A percentile compares a stretch with the other conserved stretches of the same genome.
Conservation (phyloP, 352 stramenopile species). For the Phytophthora fragariae region DNA sequence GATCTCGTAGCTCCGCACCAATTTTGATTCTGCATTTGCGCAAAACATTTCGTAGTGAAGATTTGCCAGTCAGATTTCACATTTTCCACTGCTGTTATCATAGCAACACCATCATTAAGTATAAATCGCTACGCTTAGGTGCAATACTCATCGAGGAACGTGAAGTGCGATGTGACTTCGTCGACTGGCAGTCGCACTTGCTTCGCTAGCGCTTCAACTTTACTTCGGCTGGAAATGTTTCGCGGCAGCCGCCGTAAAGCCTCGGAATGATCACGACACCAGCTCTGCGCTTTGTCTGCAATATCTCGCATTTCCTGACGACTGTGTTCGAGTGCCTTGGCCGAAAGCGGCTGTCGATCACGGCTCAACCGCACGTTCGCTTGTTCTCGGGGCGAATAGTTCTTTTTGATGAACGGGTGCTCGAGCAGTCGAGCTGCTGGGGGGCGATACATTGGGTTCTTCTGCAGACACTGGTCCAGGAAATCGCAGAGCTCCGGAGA, state of each 20-base stretch:
- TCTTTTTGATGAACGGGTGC: slow-evolving; percentile 76
- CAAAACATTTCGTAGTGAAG: no score
- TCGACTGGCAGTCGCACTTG: slow-evolving; percentile 64
- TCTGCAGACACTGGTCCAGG: slow-evolving; percentile 80
- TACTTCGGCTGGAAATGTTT: slow-evolving; percentile 34
- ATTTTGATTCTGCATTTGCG: no score
- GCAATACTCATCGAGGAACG: slow-evolving; percentile 58
- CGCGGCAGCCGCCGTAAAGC: slow-evolving; percentile 36
- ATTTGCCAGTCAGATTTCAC: neutral
- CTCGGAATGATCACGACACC: slow-evolving; percentile 60
- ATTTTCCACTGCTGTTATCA: no score
- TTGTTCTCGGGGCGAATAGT: slow-evolving; percentile 52
- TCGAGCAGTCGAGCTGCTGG: slow-evolving; percentile 60
- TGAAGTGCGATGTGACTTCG: slow-evolving; percentile 60
- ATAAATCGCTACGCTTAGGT: slow-evolving; percentile 9
- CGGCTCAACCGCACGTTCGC: slow-evolving; percentile 28
- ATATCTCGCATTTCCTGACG: slow-evolving; percentile 59
- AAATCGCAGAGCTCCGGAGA: slow-evolving; percentile 81
- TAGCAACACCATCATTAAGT: no score
- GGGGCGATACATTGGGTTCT: slow-evolving; percentile 74
- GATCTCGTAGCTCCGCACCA: no score
- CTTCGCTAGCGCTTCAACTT: slow-evolving; percentile 50
- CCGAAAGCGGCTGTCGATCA: slow-evolving; percentile 27
- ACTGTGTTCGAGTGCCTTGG: slow-evolving; percentile 34
- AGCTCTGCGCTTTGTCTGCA: slow-evolving; percentile 57